Evolutionary conservation across 371 early-diverging fungal species (phyloP).

Genomic region (Mucor racemosus): DNA sequence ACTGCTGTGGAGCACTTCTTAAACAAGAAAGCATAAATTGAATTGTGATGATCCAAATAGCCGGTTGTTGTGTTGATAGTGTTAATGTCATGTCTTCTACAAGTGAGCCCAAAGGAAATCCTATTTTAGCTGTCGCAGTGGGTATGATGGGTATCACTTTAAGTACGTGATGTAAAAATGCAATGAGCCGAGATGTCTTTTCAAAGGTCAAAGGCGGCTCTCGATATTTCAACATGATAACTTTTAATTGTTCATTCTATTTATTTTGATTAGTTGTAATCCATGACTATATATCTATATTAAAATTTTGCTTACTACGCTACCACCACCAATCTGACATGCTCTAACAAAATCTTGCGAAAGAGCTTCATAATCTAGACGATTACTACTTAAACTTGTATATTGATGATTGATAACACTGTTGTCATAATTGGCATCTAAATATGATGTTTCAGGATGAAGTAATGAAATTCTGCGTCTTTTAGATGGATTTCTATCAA

Average conservation of each 20-base stretch:
- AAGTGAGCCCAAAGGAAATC: conserved; percentile 45
- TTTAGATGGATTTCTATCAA: conserved; percentile 43
- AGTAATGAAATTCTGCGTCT: conserved; percentile 43
- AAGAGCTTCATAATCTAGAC: conserved; percentile 43
- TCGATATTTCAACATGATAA: conserved; percentile 45
- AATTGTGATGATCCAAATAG: conserved; percentile 46
- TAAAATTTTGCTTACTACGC: conserved; percentile 18
- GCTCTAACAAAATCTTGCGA: conserved; percentile 44
- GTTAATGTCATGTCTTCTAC: conserved; percentile 47
- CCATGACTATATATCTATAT: too few species aligned
- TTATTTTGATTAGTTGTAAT: neutral
- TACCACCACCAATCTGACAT: conserved; percentile 33
- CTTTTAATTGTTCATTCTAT: conserved; percentile 50
- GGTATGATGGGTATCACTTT: conserved; percentile 33
- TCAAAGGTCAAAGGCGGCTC: conserved; percentile 47
- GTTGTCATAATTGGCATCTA: conserved; percentile 28
- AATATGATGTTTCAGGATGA: conserved; percentile 35
- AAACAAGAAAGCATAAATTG: conserved; percentile 55
- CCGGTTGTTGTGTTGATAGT: conserved; percentile 30
- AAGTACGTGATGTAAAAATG: conserved; percentile 46
- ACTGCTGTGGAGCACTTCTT: conserved; percentile 29
- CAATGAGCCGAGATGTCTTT: conserved; percentile 45
- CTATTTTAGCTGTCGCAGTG: neutral
- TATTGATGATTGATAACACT: conserved; percentile 23
- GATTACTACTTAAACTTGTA: conserved; percentile 26